Evolutionary conservation across 371 early-diverging fungal genomes (phyloP).

Genomic region (Nematocida ausubeli): DNA sequence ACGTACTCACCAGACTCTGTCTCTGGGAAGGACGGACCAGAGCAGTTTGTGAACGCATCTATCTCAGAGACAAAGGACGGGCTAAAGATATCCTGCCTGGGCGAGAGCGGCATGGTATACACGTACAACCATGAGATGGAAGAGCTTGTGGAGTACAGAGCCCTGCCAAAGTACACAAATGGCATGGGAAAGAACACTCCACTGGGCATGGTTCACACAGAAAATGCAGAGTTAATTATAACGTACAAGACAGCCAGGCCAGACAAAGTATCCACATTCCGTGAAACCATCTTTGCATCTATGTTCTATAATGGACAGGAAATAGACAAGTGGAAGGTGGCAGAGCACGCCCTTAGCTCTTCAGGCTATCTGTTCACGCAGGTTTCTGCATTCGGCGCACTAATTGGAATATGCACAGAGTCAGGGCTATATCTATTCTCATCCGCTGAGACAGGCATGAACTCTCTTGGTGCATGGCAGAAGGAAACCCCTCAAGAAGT

Average conservation of each 20-base stretch:
- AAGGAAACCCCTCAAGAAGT: conserved; percentile 32
- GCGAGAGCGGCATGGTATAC: conserved; percentile 45
- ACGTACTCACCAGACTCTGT: background rate
- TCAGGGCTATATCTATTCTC: background rate
- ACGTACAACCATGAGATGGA: conserved; percentile 10
- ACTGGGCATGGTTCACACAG: background rate
- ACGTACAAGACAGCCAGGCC: conserved; percentile 16
- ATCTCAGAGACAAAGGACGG: background rate
- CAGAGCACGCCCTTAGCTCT: background rate
- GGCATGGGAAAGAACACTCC: conserved; percentile 8
- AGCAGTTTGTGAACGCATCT: background rate
- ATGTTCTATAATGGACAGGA: background rate
- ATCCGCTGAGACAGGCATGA: background rate
- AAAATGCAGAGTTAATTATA: background rate
- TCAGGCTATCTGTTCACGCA: background rate
- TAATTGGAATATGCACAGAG: conserved; percentile 5
- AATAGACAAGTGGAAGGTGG: background rate
- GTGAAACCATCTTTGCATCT: background rate
- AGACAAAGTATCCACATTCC: background rate
- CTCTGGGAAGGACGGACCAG: background rate
- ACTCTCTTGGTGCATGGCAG: conserved; percentile 10
- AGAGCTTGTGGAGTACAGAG: conserved; percentile 15
- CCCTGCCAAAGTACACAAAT: conserved; percentile 18
- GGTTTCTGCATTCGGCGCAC: background rate
- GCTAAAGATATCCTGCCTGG: conserved; percentile 1